A percentile compares a stretch with the other conserved stretches of the same genome.
These are phyloP conservation scores for Pyrenochaeta sp. DNA, from an alignment of 2,329 filamentous ascomycete genomes.

Conservation along the genomic window DNA sequence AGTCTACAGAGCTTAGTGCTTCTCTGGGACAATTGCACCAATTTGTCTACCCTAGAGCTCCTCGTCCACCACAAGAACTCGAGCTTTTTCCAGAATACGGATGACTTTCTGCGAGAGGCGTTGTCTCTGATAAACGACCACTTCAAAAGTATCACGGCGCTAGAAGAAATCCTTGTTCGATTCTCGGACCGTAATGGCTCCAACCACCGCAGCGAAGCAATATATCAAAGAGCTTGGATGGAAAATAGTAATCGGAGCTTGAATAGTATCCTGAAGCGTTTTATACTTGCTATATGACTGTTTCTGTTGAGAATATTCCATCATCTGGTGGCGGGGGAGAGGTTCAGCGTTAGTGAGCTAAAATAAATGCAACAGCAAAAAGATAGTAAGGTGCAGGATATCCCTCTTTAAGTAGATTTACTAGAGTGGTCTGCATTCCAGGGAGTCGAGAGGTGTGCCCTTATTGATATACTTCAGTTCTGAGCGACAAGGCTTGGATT, in stretches of 20 bases:
- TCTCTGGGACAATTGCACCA: conserved; percentile 11
- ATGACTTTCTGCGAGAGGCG: conserved; percentile 14
- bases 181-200: conserved; percentile 4
- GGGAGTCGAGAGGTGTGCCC: too few relatives aligned
- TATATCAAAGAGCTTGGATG: not conserved
- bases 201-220: not conserved
- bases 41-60: conserved; percentile 17
- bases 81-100: conserved; percentile 13
- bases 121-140: conserved; percentile 8
- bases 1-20: conserved; percentile 15
- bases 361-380: too few relatives aligned
- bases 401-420: too few relatives aligned
- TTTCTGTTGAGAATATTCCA: too few relatives aligned
- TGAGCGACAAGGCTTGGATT: too few relatives aligned
- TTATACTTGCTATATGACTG: too few relatives aligned
- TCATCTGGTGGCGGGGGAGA: too few relatives aligned
- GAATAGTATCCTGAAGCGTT: too few relatives aligned
- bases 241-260: not conserved
- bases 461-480: too few relatives aligned
- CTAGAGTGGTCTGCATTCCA: too few relatives aligned
- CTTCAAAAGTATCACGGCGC: conserved; percentile 11
- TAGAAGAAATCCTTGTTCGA: conserved; percentile 12
- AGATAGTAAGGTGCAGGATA: too few relatives aligned
- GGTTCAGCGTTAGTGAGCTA: too few relatives aligned
- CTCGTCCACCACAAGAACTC: conserved; percentile 20